Percentiles rank a stretch among this genome's conserved stretches.
Evolutionary conservation across 371 early-diverging fungal species (phyloP).

Genomic region (Thermomucor indicae-seudaticae): DNA sequence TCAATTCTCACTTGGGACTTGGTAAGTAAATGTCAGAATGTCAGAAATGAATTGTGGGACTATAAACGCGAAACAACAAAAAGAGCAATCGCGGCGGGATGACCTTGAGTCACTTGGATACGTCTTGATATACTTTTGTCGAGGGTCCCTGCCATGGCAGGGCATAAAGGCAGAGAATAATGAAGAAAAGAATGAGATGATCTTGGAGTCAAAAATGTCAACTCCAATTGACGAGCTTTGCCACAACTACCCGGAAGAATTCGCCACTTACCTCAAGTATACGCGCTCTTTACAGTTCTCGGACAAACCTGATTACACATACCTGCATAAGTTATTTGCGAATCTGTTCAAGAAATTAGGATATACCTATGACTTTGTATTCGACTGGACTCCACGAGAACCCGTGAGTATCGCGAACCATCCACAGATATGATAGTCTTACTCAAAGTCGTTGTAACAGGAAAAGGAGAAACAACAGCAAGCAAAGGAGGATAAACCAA

Average conservation of each 20-base stretch:
- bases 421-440: too few relatives aligned
- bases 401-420: slow-evolving; percentile 13
- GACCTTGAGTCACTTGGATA: slow-evolving; percentile 99
- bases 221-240: slow-evolving; percentile 96
- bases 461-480: too few relatives aligned
- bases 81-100: slow-evolving; percentile 99
- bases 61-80: not conserved
- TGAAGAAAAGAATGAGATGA: slow-evolving; percentile 99
- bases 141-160: slow-evolving; percentile 99
- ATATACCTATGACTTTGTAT: slow-evolving; percentile 94
- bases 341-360: slow-evolving; percentile 94
- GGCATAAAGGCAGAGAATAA: slow-evolving; percentile 98
- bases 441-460: too few relatives aligned
- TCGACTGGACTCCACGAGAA: slow-evolving; percentile 88
- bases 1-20: slow-evolving; percentile 98
- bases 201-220: slow-evolving; percentile 99
- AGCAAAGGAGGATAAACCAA: too few relatives aligned
- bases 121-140: slow-evolving; percentile 98
- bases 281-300: slow-evolving; percentile 96
- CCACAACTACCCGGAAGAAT: slow-evolving; percentile 93
- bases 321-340: slow-evolving; percentile 94
- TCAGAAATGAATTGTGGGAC: not conserved
- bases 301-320: slow-evolving; percentile 98
- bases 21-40: slow-evolving; percentile 50
- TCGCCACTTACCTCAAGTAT: slow-evolving; percentile 97